Conservation (phyloP, 768 basidiomycete genomes). For the Cubamyces lactineus region DNA sequence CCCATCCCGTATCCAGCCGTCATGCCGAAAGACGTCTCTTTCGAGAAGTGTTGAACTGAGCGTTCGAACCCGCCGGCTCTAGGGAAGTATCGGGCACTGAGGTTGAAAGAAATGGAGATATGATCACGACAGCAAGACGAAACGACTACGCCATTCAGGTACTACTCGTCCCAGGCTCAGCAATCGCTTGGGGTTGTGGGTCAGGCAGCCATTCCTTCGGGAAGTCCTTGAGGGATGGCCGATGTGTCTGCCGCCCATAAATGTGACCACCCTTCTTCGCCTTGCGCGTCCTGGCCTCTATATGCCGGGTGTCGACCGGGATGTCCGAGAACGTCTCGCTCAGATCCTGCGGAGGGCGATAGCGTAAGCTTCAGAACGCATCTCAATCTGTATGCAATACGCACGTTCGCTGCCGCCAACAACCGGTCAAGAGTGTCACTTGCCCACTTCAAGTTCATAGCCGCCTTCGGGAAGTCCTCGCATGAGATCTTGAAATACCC, state of each 20-base stretch:
- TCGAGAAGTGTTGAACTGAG: neutral
- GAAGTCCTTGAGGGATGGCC: slow-evolving; percentile 78
- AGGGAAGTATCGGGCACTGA: slow-evolving; percentile 4
- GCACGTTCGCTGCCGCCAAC: slow-evolving; percentile 82
- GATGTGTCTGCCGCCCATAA: slow-evolving; percentile 51
- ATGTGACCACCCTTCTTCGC: slow-evolving; percentile 72
- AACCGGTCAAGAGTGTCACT: slow-evolving; percentile 83
- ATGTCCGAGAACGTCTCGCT: slow-evolving; percentile 58
- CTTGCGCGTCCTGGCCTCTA: slow-evolving; percentile 72
- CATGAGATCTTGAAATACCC: slow-evolving; percentile 92
- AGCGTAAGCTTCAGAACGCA: neutral
- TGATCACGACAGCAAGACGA: slow-evolving; percentile 6
- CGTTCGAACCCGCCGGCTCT: neutral
- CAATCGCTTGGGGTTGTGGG: slow-evolving; percentile 18
- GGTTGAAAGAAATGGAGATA: neutral
- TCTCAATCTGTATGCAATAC: slow-evolving; percentile 36
- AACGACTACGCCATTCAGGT: slow-evolving; percentile 8
- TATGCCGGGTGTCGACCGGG: slow-evolving; percentile 82
- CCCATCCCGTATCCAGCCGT: slow-evolving; percentile 7
- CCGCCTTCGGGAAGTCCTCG: slow-evolving; percentile 79
- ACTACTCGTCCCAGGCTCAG: slow-evolving; percentile 23
- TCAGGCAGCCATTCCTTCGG: slow-evolving; percentile 82
- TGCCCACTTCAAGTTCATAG: slow-evolving; percentile 95
- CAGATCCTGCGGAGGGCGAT: slow-evolving; percentile 37
- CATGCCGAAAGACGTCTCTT: neutral